These are phyloP conservation scores for Calcarisporium arbuscula DNA, from an alignment of 2,329 filamentous ascomycete species.

Conservation along the genomic window DNA sequence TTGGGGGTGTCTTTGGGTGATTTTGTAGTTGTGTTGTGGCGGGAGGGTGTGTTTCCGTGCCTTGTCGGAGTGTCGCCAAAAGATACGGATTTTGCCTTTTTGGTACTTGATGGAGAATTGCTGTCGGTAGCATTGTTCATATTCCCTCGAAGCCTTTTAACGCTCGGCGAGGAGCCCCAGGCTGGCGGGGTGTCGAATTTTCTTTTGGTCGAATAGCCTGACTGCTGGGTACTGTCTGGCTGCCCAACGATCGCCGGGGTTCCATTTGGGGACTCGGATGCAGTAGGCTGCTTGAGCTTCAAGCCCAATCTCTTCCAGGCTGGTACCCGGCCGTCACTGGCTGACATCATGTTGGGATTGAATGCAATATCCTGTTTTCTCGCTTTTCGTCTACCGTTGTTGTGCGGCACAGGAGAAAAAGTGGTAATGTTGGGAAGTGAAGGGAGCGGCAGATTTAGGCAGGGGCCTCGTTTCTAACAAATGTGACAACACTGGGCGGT, in stretches of 20 bases:
- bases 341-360: slow-evolving; percentile 34
- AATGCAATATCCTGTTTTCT: no score
- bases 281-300: slow-evolving; percentile 46
- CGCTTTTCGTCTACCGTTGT: no score
- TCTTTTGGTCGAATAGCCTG: slow-evolving; percentile 30
- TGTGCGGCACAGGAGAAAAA: no score
- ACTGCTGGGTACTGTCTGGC: slow-evolving; percentile 27
- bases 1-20: no score
- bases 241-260: slow-evolving; percentile 30
- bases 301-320: slow-evolving; percentile 59
- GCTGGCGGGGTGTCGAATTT: slow-evolving; percentile 29
- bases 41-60: slow-evolving; percentile 15
- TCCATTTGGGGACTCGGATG: slow-evolving; percentile 23
- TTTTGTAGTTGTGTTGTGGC: slow-evolving; percentile 20
- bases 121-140: slow-evolving; percentile 15
- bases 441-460: no score
- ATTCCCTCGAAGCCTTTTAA: slow-evolving; percentile 29
- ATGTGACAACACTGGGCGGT: no score
- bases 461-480: no score
- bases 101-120: slow-evolving; percentile 25
- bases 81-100: slow-evolving; percentile 41
- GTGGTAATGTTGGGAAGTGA: no score
- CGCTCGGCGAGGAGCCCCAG: slow-evolving; percentile 20
- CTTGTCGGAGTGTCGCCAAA: slow-evolving; percentile 39
- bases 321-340: slow-evolving; percentile 40